These are phyloP conservation scores for Lipomyces oligophaga DNA, from an alignment of 805 yeast genomes.

Conservation along the genomic window DNA sequence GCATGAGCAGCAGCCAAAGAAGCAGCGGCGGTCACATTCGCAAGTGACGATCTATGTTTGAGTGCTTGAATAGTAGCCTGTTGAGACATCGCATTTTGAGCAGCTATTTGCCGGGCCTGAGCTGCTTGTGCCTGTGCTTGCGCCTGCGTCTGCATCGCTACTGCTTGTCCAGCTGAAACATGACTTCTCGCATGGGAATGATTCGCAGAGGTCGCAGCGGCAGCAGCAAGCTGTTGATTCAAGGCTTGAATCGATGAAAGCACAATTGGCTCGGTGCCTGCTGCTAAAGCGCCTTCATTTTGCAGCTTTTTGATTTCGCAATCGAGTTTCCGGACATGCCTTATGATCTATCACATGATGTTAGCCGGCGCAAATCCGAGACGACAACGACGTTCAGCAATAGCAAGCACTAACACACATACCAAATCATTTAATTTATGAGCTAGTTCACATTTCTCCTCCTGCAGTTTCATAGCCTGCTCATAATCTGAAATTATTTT, in stretches of 20 bases:
- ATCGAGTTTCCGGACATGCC: slow-evolving; percentile 70
- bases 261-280: slow-evolving; percentile 16
- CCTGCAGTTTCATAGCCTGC: slow-evolving; percentile 58
- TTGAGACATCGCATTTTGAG: no score
- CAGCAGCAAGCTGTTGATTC: slow-evolving; percentile 2
- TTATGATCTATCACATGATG: slow-evolving; percentile 45
- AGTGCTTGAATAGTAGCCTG: no score
- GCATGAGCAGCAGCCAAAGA: slow-evolving; percentile 4
- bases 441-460: slow-evolving; percentile 72
- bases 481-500: slow-evolving; percentile 68
- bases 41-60: no score
- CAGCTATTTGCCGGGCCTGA: no score
- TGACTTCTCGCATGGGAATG: slow-evolving; percentile 9
- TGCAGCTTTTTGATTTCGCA: slow-evolving; percentile 72
- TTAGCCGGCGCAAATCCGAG: slow-evolving; percentile 3
- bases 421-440: slow-evolving; percentile 64
- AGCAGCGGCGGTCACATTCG: slow-evolving; percentile 7
- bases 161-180: slow-evolving; percentile 6
- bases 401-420: not conserved
- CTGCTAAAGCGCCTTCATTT: slow-evolving; percentile 72
- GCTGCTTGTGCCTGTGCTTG: no score
- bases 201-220: slow-evolving; percentile 1
- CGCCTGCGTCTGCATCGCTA: slow-evolving; percentile 3
- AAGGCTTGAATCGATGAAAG: slow-evolving; percentile 11
- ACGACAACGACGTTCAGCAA: not conserved